These are phyloP conservation scores for Aspergillus sp. DNA, from an alignment of 2,329 filamentous ascomycete genomes.

Conservation along the genomic window DNA sequence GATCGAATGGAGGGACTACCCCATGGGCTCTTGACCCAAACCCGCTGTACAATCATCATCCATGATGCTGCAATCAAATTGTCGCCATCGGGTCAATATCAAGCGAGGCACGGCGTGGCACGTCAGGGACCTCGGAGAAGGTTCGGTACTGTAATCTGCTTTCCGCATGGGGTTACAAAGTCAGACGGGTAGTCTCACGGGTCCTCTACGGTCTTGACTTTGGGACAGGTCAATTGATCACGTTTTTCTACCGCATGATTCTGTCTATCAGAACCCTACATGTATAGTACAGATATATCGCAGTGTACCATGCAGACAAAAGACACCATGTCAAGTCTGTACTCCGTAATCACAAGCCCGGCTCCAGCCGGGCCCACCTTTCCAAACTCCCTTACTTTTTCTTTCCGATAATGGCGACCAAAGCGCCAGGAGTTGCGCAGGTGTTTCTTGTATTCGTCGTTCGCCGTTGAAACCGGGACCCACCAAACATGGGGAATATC, in stretches of 20 bases:
- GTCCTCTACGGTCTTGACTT: no score
- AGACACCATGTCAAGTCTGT: slow-evolving; percentile 1
- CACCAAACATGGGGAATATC: slow-evolving; percentile 15
- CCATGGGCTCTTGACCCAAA: no score
- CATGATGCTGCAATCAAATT: no score
- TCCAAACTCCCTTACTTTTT: slow-evolving; percentile 5
- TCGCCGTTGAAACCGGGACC: slow-evolving; percentile 11
- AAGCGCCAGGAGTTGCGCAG: neutral
- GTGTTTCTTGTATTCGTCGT: neutral
- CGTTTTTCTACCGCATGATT: no score
- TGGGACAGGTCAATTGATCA: no score
- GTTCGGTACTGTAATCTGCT: neutral
- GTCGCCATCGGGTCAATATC: no score
- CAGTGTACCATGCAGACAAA: neutral
- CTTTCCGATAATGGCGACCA: slow-evolving; percentile 1
- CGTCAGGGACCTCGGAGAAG: neutral
- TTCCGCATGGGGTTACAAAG: neutral
- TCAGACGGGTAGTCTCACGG: neutral
- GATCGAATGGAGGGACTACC: neutral
- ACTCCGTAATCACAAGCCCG: neutral
- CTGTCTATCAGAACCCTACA: no score
- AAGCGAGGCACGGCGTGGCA: no score
- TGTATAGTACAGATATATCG: neutral
- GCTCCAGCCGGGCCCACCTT: slow-evolving; percentile 8
- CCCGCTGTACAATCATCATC: no score